Percentiles rank a stretch among this genome's conserved stretches.
Evolutionary conservation across 2,329 filamentous ascomycete species (phyloP).

Genomic region (Clarireedia sp.): DNA sequence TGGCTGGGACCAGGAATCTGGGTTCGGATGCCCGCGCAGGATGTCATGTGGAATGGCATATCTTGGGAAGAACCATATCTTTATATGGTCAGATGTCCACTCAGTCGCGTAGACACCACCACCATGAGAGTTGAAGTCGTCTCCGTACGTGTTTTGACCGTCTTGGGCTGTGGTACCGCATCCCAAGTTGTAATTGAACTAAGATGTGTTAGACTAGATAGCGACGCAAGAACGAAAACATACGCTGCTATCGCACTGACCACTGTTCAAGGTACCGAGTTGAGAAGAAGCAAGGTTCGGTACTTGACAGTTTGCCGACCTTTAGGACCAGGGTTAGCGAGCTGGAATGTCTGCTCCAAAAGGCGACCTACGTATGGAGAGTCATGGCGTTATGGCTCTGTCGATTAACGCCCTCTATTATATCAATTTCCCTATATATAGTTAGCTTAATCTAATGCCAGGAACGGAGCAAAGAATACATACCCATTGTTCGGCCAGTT

Average conservation of each 20-base stretch:
- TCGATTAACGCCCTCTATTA: conserved; percentile 6
- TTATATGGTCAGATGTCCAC: conserved; percentile 60
- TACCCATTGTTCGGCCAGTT: conserved; percentile 7
- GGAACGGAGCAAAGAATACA: neutral
- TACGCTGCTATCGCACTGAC: conserved; percentile 1
- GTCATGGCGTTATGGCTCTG: neutral
- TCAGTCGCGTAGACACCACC: conserved; percentile 63
- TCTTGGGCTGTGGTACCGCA: conserved; percentile 16
- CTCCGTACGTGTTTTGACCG: conserved; percentile 39
- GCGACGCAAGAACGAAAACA: neutral
- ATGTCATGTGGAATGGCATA: conserved; percentile 63
- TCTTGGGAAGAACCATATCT: conserved; percentile 53
- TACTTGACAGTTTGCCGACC: conserved; percentile 4
- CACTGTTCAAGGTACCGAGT: neutral
- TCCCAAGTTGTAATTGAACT: neutral
- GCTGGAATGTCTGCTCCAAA: too few relatives aligned
- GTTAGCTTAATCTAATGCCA: neutral
- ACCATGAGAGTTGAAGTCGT: conserved; percentile 54
- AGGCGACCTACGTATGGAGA: neutral
- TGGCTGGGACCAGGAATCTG: conserved; percentile 58
- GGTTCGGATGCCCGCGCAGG: conserved; percentile 52
- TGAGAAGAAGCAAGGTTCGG: neutral
- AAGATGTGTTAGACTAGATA: neutral
- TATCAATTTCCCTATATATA: neutral
- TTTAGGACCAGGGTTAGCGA: neutral